Evolutionary conservation across 495 filamentous ascomycete species (phyloP), one percentile per base, ranked within the genome.

Genomic region (Neurospora sp.): DNA sequence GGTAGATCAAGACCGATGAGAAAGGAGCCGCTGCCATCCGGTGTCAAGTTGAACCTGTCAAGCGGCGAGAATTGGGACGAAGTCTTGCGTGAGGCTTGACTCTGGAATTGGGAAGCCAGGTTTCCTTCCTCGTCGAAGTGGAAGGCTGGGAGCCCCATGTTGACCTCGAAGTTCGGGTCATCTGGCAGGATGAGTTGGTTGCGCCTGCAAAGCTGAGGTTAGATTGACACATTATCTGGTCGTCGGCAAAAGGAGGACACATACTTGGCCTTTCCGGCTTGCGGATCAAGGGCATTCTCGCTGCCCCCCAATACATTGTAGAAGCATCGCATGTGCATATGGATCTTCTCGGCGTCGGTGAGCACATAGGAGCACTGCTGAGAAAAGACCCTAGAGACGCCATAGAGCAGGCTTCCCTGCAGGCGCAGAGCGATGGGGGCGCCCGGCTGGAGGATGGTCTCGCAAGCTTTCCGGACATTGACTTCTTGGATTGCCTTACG

Each of bases 401-500:
- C 94, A 79, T 91, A 94, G 22, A 99, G 88, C 39, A 99, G 83
- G 76, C 91, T 97, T 11, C 94, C 93, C 80, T 99, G 96, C 40
- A 99, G 88, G 18, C 96, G 91, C 77, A 99, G 81, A 3, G 96
- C 96, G 85, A 99, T 92, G 11, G 96, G 96, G 7, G 92, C 94
- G 35, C 90, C 91, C 0, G 96, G 94, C 71, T 91, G 85, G 39
- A 91, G 89, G 77, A 99, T 97, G 7, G 92, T 94, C 68, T 89
- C 86, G 80, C 94, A 98, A 71, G 95, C 95, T 74, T 91, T 94
- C 20, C 88, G 86, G 10, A 99, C 89, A 76, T 98, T 86, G 69
- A 99, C 96, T 12, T 93, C 90, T 59, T 93, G 87, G 73, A 99
- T 97, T 12, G 92, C 91, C 79, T 94, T 97, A n/a, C 91, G 87